These are phyloP conservation scores for Hemileccinum impolitum DNA, from an alignment of 768 basidiomycete genomes.

Conservation along the genomic window DNA sequence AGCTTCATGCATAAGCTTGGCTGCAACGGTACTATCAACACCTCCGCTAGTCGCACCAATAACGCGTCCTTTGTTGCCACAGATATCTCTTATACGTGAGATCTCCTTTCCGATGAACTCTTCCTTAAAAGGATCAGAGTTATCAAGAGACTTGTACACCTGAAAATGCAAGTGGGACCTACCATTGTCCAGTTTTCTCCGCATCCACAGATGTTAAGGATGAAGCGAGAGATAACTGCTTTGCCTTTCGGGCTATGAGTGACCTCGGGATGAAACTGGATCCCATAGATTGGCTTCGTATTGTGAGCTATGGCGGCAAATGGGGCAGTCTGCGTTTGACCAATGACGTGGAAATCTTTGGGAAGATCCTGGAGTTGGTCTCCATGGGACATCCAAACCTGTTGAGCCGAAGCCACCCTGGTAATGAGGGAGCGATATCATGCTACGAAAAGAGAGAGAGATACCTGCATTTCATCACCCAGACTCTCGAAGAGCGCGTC, in stretches of 20 bases:
- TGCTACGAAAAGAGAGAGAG: conserved; percentile 8
- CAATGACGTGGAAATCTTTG: conserved; percentile 82
- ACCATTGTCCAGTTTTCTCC: conserved; percentile 92
- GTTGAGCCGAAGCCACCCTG: neutral
- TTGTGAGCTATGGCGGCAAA: conserved; percentile 93
- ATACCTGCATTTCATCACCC: conserved; percentile 85
- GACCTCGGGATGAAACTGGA: conserved; percentile 99
- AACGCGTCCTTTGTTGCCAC: conserved; percentile 90
- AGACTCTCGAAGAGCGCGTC: conserved; percentile 85
- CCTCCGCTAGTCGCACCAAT: conserved; percentile 98
- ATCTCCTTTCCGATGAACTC: conserved; percentile 98
- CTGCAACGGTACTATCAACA: conserved; percentile 97
- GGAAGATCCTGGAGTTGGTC: conserved; percentile 87
- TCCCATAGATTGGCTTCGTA: conserved; percentile 86
- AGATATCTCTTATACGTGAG: conserved; percentile 87
- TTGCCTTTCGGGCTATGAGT: conserved; percentile 90
- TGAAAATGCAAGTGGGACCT: conserved; percentile 9
- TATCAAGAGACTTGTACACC: conserved; percentile 1
- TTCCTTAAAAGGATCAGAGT: conserved; percentile 49
- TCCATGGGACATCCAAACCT: conserved; percentile 99
- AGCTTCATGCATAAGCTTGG: conserved; percentile 99
- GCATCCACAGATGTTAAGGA: conserved; percentile 82
- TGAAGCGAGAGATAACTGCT: conserved; percentile 84
- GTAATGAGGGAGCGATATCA: neutral
- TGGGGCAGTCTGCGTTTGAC: conserved; percentile 81